Conservation (phyloP, 73 alveolate genomes). For the Urostyla sp. region DNA sequence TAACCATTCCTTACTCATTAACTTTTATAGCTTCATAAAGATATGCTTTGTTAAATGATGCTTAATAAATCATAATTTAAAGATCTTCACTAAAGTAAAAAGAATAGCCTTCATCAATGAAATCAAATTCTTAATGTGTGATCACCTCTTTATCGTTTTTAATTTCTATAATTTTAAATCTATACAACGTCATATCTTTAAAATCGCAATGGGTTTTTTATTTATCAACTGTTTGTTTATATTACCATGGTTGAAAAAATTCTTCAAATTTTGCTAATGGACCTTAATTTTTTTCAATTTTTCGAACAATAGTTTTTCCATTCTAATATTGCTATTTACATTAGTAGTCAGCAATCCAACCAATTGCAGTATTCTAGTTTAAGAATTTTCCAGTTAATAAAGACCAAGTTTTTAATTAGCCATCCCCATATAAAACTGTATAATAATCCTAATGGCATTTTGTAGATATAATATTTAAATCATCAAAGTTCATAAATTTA, state of each 20-base stretch:
- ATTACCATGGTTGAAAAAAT: constrained; percentile 6
- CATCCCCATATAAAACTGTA: background rate
- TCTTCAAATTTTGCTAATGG: background rate
- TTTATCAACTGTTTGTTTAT: background rate
- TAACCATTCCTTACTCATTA: background rate
- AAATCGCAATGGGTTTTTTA: background rate
- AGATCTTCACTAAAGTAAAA: background rate
- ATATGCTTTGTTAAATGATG: background rate
- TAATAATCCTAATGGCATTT: background rate
- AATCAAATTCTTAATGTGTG: constrained; percentile 10
- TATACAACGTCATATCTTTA: background rate
- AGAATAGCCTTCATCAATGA: background rate
- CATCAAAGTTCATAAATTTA: background rate
- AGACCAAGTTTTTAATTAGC: background rate
- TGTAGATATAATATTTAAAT: background rate
- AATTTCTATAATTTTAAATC: constrained; percentile 12
- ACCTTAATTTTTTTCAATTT: background rate
- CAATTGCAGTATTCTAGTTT: background rate
- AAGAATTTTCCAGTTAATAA: constrained; percentile 7
- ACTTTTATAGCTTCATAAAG: background rate
- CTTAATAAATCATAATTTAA: constrained; percentile 19
- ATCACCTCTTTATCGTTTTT: constrained; percentile 1
- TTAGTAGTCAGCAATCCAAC: background rate
- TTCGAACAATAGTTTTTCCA: background rate
- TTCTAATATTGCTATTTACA: background rate